A percentile compares a stretch with the other conserved stretches of the same genome.
phyloP scores from a whole-genome alignment of 306 rosid genomes.

The Fragaria vesca region DNA sequence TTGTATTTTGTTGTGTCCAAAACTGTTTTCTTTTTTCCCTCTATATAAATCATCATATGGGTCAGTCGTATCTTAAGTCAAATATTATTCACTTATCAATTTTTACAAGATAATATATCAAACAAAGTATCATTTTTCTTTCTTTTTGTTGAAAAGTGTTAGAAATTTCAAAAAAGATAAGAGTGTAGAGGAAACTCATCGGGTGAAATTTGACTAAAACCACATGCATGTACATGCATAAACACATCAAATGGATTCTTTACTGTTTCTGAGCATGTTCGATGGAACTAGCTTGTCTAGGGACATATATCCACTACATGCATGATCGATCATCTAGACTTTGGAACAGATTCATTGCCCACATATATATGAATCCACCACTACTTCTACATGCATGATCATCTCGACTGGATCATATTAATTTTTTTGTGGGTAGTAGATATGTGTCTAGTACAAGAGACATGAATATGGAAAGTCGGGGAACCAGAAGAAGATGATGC shows the following conservation, averaged over 20 bases:
- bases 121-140: too few species aligned
- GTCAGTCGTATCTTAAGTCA: too few species aligned
- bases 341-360: neutral
- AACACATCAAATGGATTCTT: neutral
- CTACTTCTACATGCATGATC: neutral
- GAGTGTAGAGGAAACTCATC: neutral
- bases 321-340: neutral
- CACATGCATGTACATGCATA: neutral
- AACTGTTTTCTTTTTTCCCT: too few species aligned
- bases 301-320: neutral
- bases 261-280: slow-evolving; percentile 2
- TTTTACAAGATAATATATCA: neutral
- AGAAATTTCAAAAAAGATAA: neutral
- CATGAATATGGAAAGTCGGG: neutral
- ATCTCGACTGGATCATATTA: neutral
- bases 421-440: neutral
- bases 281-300: slow-evolving; percentile 6
- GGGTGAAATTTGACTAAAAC: slow-evolving; percentile 19
- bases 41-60: too few species aligned
- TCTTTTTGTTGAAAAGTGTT: neutral
- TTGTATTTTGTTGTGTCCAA: too few species aligned
- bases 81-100: too few species aligned
- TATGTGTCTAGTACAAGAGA: neutral
- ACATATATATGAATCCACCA: neutral
- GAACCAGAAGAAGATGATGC: neutral